Conservation (phyloP, 495 filamentous ascomycete genomes). For the Darksidea phi region DNA sequence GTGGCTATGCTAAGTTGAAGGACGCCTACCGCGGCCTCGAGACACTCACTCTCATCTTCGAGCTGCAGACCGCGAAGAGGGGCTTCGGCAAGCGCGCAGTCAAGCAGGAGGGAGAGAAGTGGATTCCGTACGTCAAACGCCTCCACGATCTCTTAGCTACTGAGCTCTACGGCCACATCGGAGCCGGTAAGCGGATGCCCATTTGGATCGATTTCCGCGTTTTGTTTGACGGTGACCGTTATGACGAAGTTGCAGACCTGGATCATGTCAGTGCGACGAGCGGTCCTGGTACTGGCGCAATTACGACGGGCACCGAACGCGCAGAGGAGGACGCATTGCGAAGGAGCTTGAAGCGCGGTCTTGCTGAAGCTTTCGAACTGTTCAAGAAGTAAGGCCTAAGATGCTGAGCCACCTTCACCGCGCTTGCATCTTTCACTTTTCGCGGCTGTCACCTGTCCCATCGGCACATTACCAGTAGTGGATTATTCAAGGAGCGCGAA, state of each 20-base stretch:
- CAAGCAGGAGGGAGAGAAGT: slow-evolving; percentile 3
- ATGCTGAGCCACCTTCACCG: too few relatives aligned
- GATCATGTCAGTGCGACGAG: background rate
- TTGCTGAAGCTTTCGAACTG: slow-evolving; percentile 17
- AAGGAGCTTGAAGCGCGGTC: slow-evolving; percentile 2
- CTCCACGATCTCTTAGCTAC: background rate
- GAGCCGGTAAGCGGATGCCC: slow-evolving; percentile 7
- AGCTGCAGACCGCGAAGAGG: background rate
- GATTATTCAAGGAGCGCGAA: too few relatives aligned
- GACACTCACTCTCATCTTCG: slow-evolving; percentile 13
- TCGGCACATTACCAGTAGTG: too few relatives aligned
- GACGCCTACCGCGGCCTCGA: slow-evolving; percentile 10
- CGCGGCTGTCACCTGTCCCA: too few relatives aligned
- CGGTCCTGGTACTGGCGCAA: background rate
- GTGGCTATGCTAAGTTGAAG: background rate
- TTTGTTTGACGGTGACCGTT: slow-evolving; percentile 5
- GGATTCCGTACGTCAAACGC: slow-evolving; percentile 4
- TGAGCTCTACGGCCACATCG: slow-evolving; percentile 5
- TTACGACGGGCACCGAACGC: background rate
- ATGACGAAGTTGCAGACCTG: background rate
- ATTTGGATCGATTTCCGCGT: slow-evolving; percentile 17
- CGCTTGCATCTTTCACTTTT: too few relatives aligned
- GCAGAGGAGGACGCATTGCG: background rate
- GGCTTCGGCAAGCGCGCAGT: background rate
- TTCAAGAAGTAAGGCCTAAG: slow-evolving; percentile 12